Conservation (phyloP, 495 filamentous ascomycete species). For the Podospora pseudoanserina region DNA sequence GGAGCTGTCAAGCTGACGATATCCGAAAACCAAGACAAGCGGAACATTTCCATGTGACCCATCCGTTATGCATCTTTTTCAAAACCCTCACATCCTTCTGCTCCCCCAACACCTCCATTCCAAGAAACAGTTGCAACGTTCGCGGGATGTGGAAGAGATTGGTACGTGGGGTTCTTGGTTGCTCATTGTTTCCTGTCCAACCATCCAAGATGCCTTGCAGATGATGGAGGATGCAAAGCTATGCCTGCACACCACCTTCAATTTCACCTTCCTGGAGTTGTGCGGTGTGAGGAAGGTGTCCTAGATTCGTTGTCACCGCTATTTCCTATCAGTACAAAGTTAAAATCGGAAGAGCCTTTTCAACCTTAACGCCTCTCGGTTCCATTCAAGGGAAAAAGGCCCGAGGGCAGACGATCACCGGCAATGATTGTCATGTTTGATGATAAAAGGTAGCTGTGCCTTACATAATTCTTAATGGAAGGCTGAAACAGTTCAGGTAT, state of each 20-base stretch:
- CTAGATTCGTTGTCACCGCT: neutral
- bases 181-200: neutral
- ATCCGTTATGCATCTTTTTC: neutral
- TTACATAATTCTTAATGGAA: too few relatives aligned
- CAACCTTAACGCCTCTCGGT: neutral
- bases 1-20: neutral
- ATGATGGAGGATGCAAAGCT: neutral
- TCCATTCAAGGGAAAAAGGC: neutral
- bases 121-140: neutral
- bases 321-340: neutral
- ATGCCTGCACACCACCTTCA: neutral
- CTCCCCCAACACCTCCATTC: neutral
- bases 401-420: neutral
- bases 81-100: neutral
- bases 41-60: neutral
- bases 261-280: neutral
- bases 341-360: neutral
- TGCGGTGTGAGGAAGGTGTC: neutral
- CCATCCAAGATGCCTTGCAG: neutral
- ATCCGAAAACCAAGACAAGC: neutral
- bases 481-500: too few relatives aligned
- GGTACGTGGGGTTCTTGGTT: neutral
- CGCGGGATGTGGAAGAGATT: too few relatives aligned
- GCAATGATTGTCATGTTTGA: neutral
- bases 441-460: too few relatives aligned